Evolutionary conservation across 2,329 filamentous ascomycete species (phyloP).

Genomic region (Aaosphaeria arxii): DNA sequence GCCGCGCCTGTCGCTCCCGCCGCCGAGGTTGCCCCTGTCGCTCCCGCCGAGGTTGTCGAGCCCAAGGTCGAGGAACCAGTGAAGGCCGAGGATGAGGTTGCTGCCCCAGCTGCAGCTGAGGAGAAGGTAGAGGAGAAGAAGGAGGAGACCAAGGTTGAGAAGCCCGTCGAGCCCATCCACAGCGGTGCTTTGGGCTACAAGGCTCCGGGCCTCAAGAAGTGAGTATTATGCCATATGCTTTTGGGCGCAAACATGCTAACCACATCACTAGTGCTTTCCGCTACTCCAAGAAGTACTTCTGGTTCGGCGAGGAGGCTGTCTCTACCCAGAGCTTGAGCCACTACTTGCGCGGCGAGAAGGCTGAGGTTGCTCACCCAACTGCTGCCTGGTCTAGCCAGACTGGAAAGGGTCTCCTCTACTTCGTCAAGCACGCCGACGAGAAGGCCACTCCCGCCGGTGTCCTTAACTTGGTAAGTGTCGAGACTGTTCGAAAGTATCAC

Average conservation of each 20-base stretch:
- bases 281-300: constrained; percentile 89
- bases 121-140: constrained; percentile 44
- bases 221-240: constrained; percentile 40
- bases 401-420: constrained; percentile 92
- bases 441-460: constrained; percentile 78
- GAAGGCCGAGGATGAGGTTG: constrained; percentile 27
- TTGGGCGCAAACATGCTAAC: constrained; percentile 8
- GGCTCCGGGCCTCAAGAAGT: constrained; percentile 87
- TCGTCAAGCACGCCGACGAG: constrained; percentile 77
- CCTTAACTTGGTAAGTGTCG: constrained; percentile 74
- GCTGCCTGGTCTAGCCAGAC: constrained; percentile 90
- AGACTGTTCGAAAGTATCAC: background rate
- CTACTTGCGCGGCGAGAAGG: constrained; percentile 89
- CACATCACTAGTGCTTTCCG: constrained; percentile 69
- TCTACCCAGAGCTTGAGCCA: constrained; percentile 69
- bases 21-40: constrained; percentile 38
- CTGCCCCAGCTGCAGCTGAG: constrained; percentile 23
- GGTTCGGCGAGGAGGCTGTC: constrained; percentile 60
- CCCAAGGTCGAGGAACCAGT: constrained; percentile 41
- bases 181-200: constrained; percentile 90
- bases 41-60: constrained; percentile 27
- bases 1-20: constrained; percentile 18
- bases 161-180: constrained; percentile 64
- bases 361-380: constrained; percentile 71
- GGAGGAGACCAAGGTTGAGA: constrained; percentile 46